Evolutionary conservation across 2,329 filamentous ascomycete species (phyloP).

Genomic region (Beauveria medogensis): DNA sequence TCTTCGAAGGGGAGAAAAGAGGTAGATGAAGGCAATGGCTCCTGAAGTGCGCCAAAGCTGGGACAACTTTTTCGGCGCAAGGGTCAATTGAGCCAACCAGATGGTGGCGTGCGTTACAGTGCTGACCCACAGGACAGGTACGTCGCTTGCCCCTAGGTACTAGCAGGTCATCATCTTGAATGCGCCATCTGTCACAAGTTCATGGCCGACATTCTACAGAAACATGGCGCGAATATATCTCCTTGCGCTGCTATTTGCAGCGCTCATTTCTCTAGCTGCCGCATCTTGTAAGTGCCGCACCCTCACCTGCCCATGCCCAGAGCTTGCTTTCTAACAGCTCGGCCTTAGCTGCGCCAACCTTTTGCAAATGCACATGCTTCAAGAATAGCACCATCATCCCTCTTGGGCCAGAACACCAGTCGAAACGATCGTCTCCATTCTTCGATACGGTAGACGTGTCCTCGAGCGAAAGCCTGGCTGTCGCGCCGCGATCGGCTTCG

Average conservation of each 20-base stretch:
- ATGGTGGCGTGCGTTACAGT: not conserved
- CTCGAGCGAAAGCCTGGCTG: constrained; percentile 14
- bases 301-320: not conserved
- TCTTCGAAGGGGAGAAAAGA: not conserved
- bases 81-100: constrained; percentile 9
- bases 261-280: constrained; percentile 26
- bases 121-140: not conserved
- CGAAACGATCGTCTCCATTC: constrained; percentile 19
- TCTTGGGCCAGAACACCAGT: constrained; percentile 38
- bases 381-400: constrained; percentile 61
- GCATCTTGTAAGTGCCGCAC: constrained; percentile 33
- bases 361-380: constrained; percentile 65
- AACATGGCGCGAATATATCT: constrained; percentile 33
- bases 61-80: constrained; percentile 8
- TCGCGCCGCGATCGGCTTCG: constrained; percentile 28
- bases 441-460: constrained; percentile 9
- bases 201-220: not conserved
- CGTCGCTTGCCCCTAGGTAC: not conserved
- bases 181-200: not conserved
- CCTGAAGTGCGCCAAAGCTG: not conserved
- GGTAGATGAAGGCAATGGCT: not conserved
- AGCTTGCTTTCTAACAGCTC: constrained; percentile 16
- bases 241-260: constrained; percentile 28
- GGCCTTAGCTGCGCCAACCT: constrained; percentile 47
- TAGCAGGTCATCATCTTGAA: not conserved